Evolutionary conservation across 495 filamentous ascomycete genomes (phyloP), one percentile per base, ranked within the genome.

Genomic region (Hyaloscypha bicolor): DNA sequence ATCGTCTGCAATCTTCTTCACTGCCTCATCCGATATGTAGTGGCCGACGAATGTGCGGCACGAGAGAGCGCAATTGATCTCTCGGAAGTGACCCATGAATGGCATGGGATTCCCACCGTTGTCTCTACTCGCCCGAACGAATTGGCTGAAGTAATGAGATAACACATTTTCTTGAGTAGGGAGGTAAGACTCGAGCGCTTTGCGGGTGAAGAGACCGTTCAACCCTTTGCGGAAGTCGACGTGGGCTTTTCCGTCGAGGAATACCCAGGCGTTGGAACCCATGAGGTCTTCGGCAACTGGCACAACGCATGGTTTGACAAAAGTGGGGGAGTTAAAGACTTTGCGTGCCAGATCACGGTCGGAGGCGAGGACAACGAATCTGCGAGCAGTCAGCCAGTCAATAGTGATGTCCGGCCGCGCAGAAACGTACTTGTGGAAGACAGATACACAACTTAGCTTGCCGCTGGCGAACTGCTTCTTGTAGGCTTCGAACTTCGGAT

Each of bases 141-240:
- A 97, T 62, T 81, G 81, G 69, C 87, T 82, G 77, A 96, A 96
- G 80, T 96, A 97, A 39, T 85, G 78, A 77, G 93, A 88, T 81
- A 95, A 96, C 55, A 96, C 89, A 72, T 93, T 91, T 79, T 97
- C 93, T 77, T 95, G 91, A 64, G 91, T 90, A 56, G 95, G 95
- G 3, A 99, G 88, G 77, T 99, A 99, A 73, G 81, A 82, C 71
- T 91, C 88, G 73, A 99, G 87, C 39, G 95, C 91, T 76, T 90
- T 88, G 69, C 93, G 92, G 14, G 94, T 98, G 82, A 99, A 99
- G 30, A 99, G 86, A 59, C 88, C 89, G 76, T 97, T 98, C 63
- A 99, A 82, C 63, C 96, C 95, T 80, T 97, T 97, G 76, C 95
- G 93, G 80, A 92, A 99, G 64, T 99, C 95, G 68, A 96, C 92